Evolutionary conservation across 306 rosid genomes (phyloP).

Genomic region (Fagus crenata): DNA sequence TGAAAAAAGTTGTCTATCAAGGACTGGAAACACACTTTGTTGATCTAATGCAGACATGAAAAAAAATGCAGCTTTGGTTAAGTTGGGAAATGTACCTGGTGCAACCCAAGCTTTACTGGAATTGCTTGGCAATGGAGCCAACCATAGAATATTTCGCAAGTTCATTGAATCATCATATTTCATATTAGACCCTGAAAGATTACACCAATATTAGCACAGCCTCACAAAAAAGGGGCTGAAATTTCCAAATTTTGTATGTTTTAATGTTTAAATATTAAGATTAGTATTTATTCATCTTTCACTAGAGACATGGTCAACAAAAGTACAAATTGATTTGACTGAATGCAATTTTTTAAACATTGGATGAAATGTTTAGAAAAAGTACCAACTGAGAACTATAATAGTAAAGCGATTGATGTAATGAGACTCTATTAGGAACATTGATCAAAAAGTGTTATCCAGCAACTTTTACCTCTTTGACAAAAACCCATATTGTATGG

Average conservation of each 20-base stretch:
- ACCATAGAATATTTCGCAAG: conserved; percentile 89
- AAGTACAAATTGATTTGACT: neutral
- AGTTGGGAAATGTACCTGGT: conserved; percentile 55
- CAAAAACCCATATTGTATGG: too few species aligned
- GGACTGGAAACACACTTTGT: neutral
- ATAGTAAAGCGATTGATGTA: neutral
- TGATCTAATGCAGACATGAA: neutral
- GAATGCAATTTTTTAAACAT: neutral
- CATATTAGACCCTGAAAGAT: conserved; percentile 72
- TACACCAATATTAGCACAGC: conserved; percentile 1
- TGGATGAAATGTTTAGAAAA: conserved; percentile 4
- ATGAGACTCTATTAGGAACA: conserved; percentile 1
- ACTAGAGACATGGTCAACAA: neutral
- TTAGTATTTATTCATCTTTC: neutral
- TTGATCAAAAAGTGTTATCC: conserved; percentile 13
- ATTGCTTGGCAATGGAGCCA: conserved; percentile 76
- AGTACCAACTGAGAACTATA: neutral
- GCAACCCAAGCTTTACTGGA: conserved; percentile 69
- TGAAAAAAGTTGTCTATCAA: conserved; percentile 6
- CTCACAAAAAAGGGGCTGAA: conserved; percentile 9
- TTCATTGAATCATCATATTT: conserved; percentile 81
- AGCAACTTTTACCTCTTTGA: conserved; percentile 50
- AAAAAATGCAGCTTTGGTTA: conserved; percentile 8
- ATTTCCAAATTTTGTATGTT: neutral
- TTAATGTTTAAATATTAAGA: conserved; percentile 24